phyloP scores from a whole-genome alignment of 169 alveolate genomes.

The Neospora caninum region DNA sequence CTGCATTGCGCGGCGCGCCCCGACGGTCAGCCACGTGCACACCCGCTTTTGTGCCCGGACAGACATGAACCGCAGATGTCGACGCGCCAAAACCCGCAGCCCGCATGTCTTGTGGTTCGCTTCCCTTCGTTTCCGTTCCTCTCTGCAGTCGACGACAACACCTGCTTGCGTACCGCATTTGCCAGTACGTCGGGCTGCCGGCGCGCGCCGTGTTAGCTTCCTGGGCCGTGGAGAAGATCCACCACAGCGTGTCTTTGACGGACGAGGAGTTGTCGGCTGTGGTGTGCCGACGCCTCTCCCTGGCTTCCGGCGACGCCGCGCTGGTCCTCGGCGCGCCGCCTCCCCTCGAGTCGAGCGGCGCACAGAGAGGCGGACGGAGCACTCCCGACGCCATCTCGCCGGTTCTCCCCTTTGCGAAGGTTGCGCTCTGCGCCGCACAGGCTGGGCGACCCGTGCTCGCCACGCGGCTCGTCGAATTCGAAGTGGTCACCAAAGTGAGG shows the following conservation, averaged over 20 bases:
- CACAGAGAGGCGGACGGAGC: slow-evolving; percentile 9
- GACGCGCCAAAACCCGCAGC: no score
- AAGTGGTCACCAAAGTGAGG: slow-evolving; percentile 18
- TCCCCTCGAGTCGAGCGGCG: background rate
- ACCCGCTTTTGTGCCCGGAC: no score
- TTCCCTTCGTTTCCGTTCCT: no score
- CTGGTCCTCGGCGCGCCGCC: slow-evolving; percentile 38
- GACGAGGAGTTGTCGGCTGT: slow-evolving; percentile 77
- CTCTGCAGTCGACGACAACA: slow-evolving; percentile 71
- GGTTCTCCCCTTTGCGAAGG: slow-evolving; percentile 35
- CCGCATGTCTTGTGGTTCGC: no score
- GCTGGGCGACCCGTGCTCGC: slow-evolving; percentile 57
- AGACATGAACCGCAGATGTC: no score
- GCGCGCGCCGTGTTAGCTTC: slow-evolving; percentile 72
- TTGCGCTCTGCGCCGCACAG: slow-evolving; percentile 51
- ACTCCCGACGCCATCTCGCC: background rate
- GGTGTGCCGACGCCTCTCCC: slow-evolving; percentile 55
- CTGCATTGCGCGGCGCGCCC: no score
- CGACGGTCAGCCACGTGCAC: no score
- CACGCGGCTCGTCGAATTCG: slow-evolving; percentile 44
- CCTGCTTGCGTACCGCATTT: slow-evolving; percentile 78
- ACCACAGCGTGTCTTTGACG: slow-evolving; percentile 73
- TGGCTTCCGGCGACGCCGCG: slow-evolving; percentile 41
- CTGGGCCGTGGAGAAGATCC: slow-evolving; percentile 80
- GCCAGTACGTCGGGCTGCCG: slow-evolving; percentile 78